Conservation (phyloP, 2,329 filamentous ascomycete genomes). For the Gliomastix tumulicola region DNA sequence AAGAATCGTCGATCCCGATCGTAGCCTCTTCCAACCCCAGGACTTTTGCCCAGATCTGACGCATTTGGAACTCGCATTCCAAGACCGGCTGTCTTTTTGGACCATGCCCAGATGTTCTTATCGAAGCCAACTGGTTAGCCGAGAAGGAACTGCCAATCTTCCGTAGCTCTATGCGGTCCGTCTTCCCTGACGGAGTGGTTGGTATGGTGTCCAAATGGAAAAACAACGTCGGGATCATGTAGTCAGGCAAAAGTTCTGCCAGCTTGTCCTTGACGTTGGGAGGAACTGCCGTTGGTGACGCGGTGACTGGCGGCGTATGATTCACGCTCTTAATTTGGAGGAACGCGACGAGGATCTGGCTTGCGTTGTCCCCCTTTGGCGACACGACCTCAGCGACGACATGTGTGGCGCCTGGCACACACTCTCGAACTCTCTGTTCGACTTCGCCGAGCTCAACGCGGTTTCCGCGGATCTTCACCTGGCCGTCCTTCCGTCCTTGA, state of each 20-base stretch:
- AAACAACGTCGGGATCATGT: conserved; percentile 2
- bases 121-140: conserved; percentile 24
- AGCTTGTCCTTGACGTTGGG: background rate
- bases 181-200: conserved; percentile 24
- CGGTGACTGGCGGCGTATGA: background rate
- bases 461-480: conserved; percentile 49
- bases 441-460: conserved; percentile 32
- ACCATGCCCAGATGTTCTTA: conserved; percentile 7
- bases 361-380: background rate
- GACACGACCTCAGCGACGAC: conserved; percentile 4
- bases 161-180: conserved; percentile 30
- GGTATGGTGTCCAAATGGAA: background rate
- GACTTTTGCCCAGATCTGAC: conserved; percentile 24
- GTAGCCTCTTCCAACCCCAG: conserved; percentile 19
- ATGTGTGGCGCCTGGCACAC: conserved; percentile 8
- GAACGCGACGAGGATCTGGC: conserved; percentile 3
- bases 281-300: background rate
- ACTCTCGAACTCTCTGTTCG: conserved; percentile 6
- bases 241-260: background rate
- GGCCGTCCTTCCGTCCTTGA: conserved; percentile 43
- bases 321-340: conserved; percentile 41
- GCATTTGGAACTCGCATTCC: conserved; percentile 9
- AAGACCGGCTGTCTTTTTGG: background rate
- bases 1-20: conserved; percentile 35
- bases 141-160: conserved; percentile 25